Percentiles rank a stretch among this genome's conserved stretches.
phyloP scores from a whole-genome alignment of 2,329 filamentous ascomycete genomes.

The Talaromyces marneffei region DNA sequence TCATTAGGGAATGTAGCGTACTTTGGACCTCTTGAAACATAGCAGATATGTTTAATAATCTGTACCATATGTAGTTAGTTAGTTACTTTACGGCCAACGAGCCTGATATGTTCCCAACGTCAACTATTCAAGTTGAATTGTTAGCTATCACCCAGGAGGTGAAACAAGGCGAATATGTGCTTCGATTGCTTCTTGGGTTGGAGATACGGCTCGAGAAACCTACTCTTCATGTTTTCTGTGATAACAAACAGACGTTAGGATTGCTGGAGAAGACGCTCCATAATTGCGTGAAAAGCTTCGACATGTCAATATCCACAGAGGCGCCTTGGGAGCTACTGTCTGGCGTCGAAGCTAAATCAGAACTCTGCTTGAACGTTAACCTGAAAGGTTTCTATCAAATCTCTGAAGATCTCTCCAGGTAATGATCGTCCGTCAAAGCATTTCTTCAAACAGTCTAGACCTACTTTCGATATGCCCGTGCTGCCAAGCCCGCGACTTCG shows the following conservation, averaged over 20 bases:
- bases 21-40: neutral
- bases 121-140: no score
- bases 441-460: neutral
- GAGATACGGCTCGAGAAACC: neutral
- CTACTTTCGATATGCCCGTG: no score
- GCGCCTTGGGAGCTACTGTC: no score
- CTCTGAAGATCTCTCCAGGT: neutral
- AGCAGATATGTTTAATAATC: no score
- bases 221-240: neutral
- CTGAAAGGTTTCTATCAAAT: neutral
- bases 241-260: neutral
- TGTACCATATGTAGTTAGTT: no score
- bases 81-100: no score
- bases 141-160: no score
- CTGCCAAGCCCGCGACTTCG: no score
- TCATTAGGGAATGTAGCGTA: neutral
- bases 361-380: neutral
- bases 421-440: neutral
- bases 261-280: neutral
- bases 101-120: no score
- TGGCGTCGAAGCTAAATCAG: no score
- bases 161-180: no score
- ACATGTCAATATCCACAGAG: neutral
- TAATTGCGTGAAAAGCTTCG: neutral
- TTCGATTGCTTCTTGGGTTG: neutral